A percentile compares a stretch with the other conserved stretches of the same genome.
Evolutionary conservation across 2,329 filamentous ascomycete species (phyloP).

Genomic region (Phialophora verrucosa): DNA sequence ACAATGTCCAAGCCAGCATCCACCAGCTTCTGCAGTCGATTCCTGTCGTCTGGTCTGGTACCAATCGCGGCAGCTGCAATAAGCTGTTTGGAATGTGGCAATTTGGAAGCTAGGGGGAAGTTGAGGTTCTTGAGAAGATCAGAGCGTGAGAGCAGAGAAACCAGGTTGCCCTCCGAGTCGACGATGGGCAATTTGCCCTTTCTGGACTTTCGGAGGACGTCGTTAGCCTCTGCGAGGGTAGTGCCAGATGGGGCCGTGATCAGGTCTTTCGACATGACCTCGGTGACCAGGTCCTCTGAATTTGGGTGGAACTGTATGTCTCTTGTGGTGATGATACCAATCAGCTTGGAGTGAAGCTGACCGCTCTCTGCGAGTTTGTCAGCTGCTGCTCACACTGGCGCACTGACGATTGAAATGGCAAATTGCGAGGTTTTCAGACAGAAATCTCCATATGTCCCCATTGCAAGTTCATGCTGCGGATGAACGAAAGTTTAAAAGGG

Average conservation of each 20-base stretch:
- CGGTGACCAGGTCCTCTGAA: constrained; percentile 72
- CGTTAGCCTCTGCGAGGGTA: constrained; percentile 85
- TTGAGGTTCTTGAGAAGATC: constrained; percentile 99
- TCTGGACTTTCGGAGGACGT: constrained; percentile 90
- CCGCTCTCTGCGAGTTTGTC: constrained; percentile 72
- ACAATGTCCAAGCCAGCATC: constrained; percentile 96
- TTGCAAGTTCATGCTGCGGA: constrained; percentile 88
- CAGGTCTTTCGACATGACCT: constrained; percentile 94
- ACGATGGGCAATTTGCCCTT: constrained; percentile 98
- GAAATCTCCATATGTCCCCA: constrained; percentile 87
- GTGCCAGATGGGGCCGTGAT: constrained; percentile 85
- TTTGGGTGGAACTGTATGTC: constrained; percentile 96
- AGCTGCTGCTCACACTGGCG: constrained; percentile 11
- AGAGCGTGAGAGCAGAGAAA: constrained; percentile 90
- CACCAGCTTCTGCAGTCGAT: constrained; percentile 81
- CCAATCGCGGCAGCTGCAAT: constrained; percentile 95
- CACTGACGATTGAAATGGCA: constrained; percentile 17
- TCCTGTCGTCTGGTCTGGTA: constrained; percentile 91
- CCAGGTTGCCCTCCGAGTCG: constrained; percentile 79
- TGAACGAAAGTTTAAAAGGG: constrained; percentile 99
- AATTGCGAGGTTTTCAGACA: constrained; percentile 51
- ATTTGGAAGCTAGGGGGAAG: constrained; percentile 95
- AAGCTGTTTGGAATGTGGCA: constrained; percentile 95
- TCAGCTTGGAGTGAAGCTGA: constrained; percentile 89
- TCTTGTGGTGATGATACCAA: constrained; percentile 96